Base-by-base conservation (phyloP, 2,329 filamentous ascomycete genomes). In the Exutisphaerella laricina region DNA sequence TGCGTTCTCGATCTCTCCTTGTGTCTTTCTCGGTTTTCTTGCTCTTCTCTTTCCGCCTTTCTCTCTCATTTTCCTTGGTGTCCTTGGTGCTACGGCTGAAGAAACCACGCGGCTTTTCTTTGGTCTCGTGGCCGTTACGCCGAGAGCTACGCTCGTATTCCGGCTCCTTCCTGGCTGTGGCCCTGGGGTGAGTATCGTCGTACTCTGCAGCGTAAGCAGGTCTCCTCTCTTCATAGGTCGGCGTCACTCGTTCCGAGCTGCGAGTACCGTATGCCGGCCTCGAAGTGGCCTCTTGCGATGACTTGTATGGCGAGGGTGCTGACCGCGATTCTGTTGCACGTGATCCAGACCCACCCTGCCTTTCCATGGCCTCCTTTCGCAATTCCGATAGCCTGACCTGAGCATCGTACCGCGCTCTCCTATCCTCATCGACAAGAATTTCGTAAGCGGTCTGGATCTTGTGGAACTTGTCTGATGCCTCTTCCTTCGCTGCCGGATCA, bases 401-500 rank as follows among this genome's bases (percentile, higher is more conserved):
- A 39, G 88, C 80, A 66, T 97, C 88, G 65, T 96, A 95, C 54
- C 81, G 80, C 45, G 71, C 67, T 46, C 87, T 75, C 61, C 82
- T 79, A 5, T 70, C 73, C 20, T 90, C 84, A 61, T 96, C 83
- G 58, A 80, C 85, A 48, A 98, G 78, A 21, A 92, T 73, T 66
- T 97, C 92, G 67, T 95, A 98, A 38, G 92, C 89, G 57, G 89
- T 80, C 65, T 96, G 89, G 23, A 97, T 86, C 62, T 80, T 82
- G 66, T 96, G 88, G 60, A 97, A 98, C 66, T 94, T 83, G 56
- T 88, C 82, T 56, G 85, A 80, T 65, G 89, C 94, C 56, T 79
- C 71, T 46, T 80, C 79, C 67, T 92, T 94, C 58, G 85, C 71
- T 12, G 79, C 72, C 40, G 83, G 80, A 58, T 94, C 80, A 54